Base-by-base conservation (phyloP, 2,329 filamentous ascomycete genomes). In the Fusarium poae region DNA sequence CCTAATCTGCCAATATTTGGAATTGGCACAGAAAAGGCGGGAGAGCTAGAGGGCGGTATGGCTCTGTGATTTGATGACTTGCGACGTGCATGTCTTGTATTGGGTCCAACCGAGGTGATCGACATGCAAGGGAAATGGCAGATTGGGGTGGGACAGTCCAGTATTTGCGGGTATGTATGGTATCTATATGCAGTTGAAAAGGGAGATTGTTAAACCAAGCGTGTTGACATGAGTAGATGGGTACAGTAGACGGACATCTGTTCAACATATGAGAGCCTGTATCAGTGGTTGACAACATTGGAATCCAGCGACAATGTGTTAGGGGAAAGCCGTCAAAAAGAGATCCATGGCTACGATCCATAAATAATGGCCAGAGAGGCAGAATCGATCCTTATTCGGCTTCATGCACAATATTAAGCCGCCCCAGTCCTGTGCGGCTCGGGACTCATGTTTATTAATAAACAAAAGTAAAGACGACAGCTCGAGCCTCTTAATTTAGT, bases 91-190 rank as follows among this genome's bases (percentile, higher is more conserved):
- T 54, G 55, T 66, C 65, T 62, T 37, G 23, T 57, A 51, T 51
- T 51, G 55, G 40, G 39, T 35, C 40, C 52, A 57, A 53, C 61
- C 56, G 43, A 55, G 51, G 42, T 63, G 65, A 69, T 68, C 66
- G 44, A 50, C 27, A 66, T 66, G 65, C 61, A 69, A 68, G 66
- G 65, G 30, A 68, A 68, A 27, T 27, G 20, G 12, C 27, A 61
- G 43, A 51, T 66, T 37, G 21, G 44, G 27, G 40, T 46, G 48
- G 58, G 27, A 27, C 40, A 25, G 16, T 40, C n/a, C n/a, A 39
- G 35, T 39, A 49, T 62, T 49, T 61, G 35, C 20, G 44, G 46
- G 39, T 39, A 39, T 37, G n/a, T 20, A 37, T 11, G 12, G 6
- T 21, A 21, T 39, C 35, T 11, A 4, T 20, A 21, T 15, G n/a